Evolutionary conservation across 441 rosid species (phyloP), one percentile per base, ranked within the genome.

Genomic region (Lepidium campestre): DNA sequence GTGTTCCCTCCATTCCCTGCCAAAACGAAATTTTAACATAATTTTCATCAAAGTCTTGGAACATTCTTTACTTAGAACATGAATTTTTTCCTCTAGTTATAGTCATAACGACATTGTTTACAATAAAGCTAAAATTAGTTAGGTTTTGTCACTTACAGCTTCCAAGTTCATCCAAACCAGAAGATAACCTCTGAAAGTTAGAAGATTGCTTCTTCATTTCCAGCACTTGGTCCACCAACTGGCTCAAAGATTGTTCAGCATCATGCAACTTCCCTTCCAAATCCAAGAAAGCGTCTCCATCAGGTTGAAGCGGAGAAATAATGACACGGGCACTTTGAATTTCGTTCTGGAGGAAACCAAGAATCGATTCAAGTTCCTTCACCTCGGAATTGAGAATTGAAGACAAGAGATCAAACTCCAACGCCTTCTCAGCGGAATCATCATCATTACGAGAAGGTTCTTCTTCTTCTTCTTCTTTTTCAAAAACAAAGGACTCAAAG

Each of bases 331-430:
- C 79, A 67, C 65, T 75, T 10, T 67, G 40, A 47, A 85, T 65
- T 47, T 82, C 81, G 39, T 45, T 68, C 62, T 83, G 74, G 35
- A 83, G 66, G 64, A 31, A 55, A 45, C 55, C 53, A 59, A 85
- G 70, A 65, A 84, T 75, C 1, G 77, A 75, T 23, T 91, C 85
- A 71, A 89, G 67, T 72, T 86, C 88, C 18, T 72, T 78, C 48
- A 85, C 82, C 84, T 89, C 94, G 42, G 93, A 83, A 70, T 77
- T 80, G 63, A 91, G 79, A 67, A 89, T 73, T 31, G 80, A 83
- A 49, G 86, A 85, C 75, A 94, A 79, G 25, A 94, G 77, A 78
- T 85, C 86, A 57, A 84, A 91, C 77, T 83, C 88, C 71, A 89
- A 56, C 5, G 85, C 94, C 61, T 76, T 81, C 78, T 79, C 90